A percentile compares a stretch with the other conserved stretches of the same genome.
Conservation (phyloP, 1,284 basidiomycete genomes). For the Moesziomyces globuligerus region DNA sequence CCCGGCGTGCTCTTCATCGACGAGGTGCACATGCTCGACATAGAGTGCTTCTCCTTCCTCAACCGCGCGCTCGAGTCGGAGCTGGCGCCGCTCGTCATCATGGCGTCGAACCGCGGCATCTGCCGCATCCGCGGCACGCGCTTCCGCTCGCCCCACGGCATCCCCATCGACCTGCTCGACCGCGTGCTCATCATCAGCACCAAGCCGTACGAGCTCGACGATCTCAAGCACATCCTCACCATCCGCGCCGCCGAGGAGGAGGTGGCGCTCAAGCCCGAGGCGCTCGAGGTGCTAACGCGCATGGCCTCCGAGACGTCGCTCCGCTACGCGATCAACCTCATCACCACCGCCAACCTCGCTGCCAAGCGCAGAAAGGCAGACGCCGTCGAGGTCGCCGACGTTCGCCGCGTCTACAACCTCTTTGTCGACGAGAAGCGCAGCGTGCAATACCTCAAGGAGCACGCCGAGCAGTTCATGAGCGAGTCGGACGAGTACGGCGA, state of each 20-base stretch:
- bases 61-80: constrained; percentile 95
- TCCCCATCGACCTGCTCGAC: constrained; percentile 93
- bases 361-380: constrained; percentile 81
- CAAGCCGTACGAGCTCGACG: constrained; percentile 83
- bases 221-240: constrained; percentile 89
- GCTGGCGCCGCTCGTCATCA: constrained; percentile 92
- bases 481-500: constrained; percentile 57
- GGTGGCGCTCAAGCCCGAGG: constrained; percentile 81
- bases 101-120: constrained; percentile 97
- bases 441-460: constrained; percentile 86
- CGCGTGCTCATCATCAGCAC: constrained; percentile 95
- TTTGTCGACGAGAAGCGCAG: constrained; percentile 97
- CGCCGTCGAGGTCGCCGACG: constrained; percentile 81
- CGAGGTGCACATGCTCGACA: constrained; percentile 95
- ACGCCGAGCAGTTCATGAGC: constrained; percentile 76
- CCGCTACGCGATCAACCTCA: constrained; percentile 89
- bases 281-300: constrained; percentile 79
- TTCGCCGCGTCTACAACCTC: constrained; percentile 78
- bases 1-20: constrained; percentile 78
- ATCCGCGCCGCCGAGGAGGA: constrained; percentile 98
- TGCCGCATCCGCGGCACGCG: constrained; percentile 94
- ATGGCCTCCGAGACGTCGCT: constrained; percentile 81
- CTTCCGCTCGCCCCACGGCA: constrained; percentile 90
- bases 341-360: constrained; percentile 86
- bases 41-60: constrained; percentile 98